Percentiles rank a stretch among this genome's conserved stretches.
phyloP scores from a whole-genome alignment of 2,329 filamentous ascomycete genomes.

The Coniella vitis region DNA sequence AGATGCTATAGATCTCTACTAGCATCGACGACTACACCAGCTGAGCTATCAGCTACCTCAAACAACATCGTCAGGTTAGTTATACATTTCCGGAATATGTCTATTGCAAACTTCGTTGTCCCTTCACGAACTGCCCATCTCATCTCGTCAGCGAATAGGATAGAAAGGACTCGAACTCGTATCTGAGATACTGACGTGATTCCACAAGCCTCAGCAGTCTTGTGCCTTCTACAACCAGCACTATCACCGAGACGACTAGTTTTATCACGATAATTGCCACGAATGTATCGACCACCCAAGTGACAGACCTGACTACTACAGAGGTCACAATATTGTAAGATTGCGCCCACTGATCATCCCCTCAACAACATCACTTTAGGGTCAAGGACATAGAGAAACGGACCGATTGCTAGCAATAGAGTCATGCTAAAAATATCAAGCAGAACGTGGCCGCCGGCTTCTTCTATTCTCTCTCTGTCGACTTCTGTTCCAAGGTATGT shows the following conservation, averaged over 20 bases:
- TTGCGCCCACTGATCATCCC: neutral
- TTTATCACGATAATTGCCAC: conserved; percentile 13
- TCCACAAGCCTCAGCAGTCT: neutral
- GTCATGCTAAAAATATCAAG: neutral
- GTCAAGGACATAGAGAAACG: too few species aligned
- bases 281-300: conserved; percentile 13
- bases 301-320: conserved; percentile 11
- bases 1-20: neutral
- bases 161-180: too few species aligned
- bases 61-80: conserved; percentile 1
- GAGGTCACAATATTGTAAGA: conserved; percentile 2
- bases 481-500: neutral
- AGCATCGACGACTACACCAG: neutral
- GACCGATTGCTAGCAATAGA: too few species aligned
- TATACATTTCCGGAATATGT: too few species aligned
- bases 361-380: too few species aligned
- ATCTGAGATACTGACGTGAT: too few species aligned
- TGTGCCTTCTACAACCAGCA: neutral
- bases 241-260: conserved; percentile 13
- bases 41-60: neutral
- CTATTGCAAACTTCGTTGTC: too few species aligned
- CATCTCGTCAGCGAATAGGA: too few species aligned
- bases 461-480: neutral
- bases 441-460: neutral
- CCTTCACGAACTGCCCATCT: too few species aligned